Percentiles rank a stretch among this genome's conserved stretches.
Conservation (phyloP, 129 eudicot species). For the Arctium minus region DNA sequence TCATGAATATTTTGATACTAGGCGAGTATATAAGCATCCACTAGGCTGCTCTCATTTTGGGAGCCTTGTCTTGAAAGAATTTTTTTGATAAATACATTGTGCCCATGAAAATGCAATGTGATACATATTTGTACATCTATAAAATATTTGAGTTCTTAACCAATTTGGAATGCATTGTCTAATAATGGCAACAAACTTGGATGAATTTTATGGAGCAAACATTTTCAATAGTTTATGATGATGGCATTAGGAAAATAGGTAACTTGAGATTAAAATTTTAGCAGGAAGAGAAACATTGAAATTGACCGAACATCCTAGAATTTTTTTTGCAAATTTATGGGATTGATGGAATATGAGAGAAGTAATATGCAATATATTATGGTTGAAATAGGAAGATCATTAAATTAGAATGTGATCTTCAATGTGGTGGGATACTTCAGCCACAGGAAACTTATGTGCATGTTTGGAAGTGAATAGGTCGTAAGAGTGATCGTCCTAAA, state of each 20-base stretch:
- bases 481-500: too few relatives aligned
- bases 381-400: too few relatives aligned
- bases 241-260: background rate
- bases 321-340: too few relatives aligned
- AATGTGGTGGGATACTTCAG: too few relatives aligned
- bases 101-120: background rate
- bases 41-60: background rate
- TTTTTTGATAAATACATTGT: background rate
- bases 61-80: background rate
- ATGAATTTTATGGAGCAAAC: background rate
- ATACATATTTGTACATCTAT: background rate
- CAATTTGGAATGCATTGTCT: background rate
- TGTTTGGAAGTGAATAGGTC: too few relatives aligned
- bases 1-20: background rate
- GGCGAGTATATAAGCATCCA: background rate
- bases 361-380: too few relatives aligned
- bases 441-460: too few relatives aligned
- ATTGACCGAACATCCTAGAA: too few relatives aligned
- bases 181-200: background rate
- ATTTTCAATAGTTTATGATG: background rate
- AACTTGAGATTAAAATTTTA: background rate
- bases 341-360: too few relatives aligned
- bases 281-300: too few relatives aligned
- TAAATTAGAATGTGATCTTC: too few relatives aligned
- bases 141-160: background rate